These are phyloP conservation scores for Obelidium mucronatum DNA, from an alignment of 192 early-diverging fungal genomes.

Conservation along the genomic window DNA sequence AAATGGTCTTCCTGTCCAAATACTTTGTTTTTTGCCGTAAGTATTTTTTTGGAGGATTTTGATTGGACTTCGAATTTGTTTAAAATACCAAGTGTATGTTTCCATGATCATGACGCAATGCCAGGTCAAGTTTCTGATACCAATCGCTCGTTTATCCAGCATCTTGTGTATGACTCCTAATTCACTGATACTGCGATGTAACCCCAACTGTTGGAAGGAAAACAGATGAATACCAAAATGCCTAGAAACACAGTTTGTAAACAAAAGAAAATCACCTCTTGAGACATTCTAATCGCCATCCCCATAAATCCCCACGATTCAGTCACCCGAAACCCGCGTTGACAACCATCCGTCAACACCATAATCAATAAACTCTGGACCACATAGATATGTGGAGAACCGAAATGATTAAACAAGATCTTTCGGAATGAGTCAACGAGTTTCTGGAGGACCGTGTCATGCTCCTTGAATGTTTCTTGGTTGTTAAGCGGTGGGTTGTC, in stretches of 20 bases:
- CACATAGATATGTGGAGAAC: slow-evolving; percentile 11
- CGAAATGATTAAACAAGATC: slow-evolving; percentile 32
- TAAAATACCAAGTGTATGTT: slow-evolving; percentile 29
- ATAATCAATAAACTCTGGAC: too few species aligned
- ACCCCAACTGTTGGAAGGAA: slow-evolving; percentile 18
- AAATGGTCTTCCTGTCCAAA: slow-evolving; percentile 30
- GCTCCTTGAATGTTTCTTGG: too few species aligned
- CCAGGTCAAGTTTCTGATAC: slow-evolving; percentile 10
- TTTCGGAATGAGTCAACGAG: slow-evolving; percentile 1
- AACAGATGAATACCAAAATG: too few species aligned
- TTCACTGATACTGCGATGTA: slow-evolving; percentile 12
- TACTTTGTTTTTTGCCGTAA: too few species aligned
- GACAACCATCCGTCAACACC: slow-evolving; percentile 14
- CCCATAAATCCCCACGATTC: too few species aligned
- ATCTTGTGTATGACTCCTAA: slow-evolving; percentile 17
- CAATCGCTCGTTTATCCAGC: slow-evolving; percentile 5
- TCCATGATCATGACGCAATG: too few species aligned
- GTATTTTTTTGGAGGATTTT: too few species aligned
- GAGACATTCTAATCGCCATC: slow-evolving; percentile 17
- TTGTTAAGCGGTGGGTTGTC: too few species aligned
- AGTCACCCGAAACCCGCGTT: slow-evolving; percentile 20
- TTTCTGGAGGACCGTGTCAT: neutral
- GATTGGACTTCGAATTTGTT: too few species aligned
- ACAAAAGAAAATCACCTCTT: slow-evolving; percentile 12
- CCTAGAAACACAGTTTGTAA: too few species aligned